phyloP scores from a whole-genome alignment of 352 stramenopile species.

The Phytophthora megakarya region DNA sequence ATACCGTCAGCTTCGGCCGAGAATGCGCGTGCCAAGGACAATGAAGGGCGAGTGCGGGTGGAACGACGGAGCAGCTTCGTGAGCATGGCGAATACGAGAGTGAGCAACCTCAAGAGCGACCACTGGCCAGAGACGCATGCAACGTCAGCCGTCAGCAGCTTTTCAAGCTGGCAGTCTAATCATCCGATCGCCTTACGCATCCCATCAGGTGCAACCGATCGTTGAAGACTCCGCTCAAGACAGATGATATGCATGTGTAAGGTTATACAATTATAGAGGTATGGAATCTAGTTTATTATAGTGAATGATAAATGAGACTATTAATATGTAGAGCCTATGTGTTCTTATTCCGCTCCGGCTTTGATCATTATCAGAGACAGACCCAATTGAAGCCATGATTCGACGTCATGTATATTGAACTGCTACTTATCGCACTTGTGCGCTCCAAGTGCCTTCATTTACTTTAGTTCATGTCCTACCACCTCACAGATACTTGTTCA shows the following conservation, averaged over 20 bases:
- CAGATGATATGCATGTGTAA: not conserved
- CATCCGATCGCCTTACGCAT: slow-evolving; percentile 18
- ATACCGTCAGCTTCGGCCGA: slow-evolving; percentile 23
- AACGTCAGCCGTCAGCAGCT: not conserved
- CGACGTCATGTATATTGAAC: not conserved
- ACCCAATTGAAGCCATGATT: not conserved
- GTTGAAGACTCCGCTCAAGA: slow-evolving; percentile 12
- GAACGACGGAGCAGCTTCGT: slow-evolving; percentile 29
- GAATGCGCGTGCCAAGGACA: slow-evolving; percentile 23
- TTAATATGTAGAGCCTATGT: not conserved
- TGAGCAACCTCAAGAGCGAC: slow-evolving; percentile 13
- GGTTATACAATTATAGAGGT: no score
- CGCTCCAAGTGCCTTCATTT: slow-evolving; percentile 10
- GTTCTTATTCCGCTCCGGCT: not conserved
- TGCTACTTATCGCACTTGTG: slow-evolving; percentile 8
- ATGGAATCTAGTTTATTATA: no score
- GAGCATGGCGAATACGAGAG: slow-evolving; percentile 35
- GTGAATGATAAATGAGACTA: no score
- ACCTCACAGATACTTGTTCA: slow-evolving; percentile 67
- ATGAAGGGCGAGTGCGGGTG: slow-evolving; percentile 15
- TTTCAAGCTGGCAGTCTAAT: slow-evolving; percentile 20
- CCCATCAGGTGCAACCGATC: slow-evolving; percentile 35
- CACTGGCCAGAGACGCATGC: slow-evolving; percentile 9
- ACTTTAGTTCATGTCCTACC: slow-evolving; percentile 27
- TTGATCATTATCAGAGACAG: slow-evolving; percentile 6